These are phyloP conservation scores for Paspalum notatum DNA, from an alignment of 176 grass and related monocot species.

Conservation along the genomic window DNA sequence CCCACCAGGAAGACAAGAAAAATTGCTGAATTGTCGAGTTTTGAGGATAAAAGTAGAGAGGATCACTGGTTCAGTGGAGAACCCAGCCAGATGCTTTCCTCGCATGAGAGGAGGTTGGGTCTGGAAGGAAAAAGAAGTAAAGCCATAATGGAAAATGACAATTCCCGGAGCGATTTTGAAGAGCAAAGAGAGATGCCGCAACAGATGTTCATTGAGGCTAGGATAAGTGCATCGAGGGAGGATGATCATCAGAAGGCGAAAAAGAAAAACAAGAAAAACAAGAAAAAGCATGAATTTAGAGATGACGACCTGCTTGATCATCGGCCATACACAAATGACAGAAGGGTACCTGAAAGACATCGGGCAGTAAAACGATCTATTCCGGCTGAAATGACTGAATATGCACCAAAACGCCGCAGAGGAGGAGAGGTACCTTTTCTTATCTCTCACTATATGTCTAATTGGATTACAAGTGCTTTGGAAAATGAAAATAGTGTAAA, in stretches of 20 bases:
- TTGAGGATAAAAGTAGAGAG: slow-evolving; percentile 60
- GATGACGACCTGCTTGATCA: slow-evolving; percentile 85
- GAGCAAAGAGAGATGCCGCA: slow-evolving; percentile 60
- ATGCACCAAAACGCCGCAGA: slow-evolving; percentile 71
- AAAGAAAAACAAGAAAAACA: slow-evolving; percentile 98
- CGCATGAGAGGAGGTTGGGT: slow-evolving; percentile 43
- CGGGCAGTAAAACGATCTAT: slow-evolving; percentile 56
- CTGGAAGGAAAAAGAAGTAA: slow-evolving; percentile 60
- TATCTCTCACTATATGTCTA: slow-evolving; percentile 24
- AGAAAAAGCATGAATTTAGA: slow-evolving; percentile 87
- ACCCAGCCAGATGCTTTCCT: slow-evolving; percentile 56
- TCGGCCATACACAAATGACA: slow-evolving; percentile 85
- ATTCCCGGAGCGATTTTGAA: slow-evolving; percentile 61
- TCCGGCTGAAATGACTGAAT: slow-evolving; percentile 56
- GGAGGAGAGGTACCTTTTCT: slow-evolving; percentile 79
- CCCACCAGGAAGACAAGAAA: slow-evolving; percentile 72
- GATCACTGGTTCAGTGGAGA: slow-evolving; percentile 60
- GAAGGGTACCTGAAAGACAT: slow-evolving; percentile 73
- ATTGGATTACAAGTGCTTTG: slow-evolving; percentile 23
- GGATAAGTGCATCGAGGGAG: slow-evolving; percentile 57
- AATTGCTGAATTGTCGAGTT: slow-evolving; percentile 75
- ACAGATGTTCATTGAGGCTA: slow-evolving; percentile 64
- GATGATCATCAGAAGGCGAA: slow-evolving; percentile 79
- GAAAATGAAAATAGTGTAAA: neutral
- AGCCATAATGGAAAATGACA: slow-evolving; percentile 40